phyloP scores from a whole-genome alignment of 352 stramenopile genomes.

The Phytophthora crassamura region DNA sequence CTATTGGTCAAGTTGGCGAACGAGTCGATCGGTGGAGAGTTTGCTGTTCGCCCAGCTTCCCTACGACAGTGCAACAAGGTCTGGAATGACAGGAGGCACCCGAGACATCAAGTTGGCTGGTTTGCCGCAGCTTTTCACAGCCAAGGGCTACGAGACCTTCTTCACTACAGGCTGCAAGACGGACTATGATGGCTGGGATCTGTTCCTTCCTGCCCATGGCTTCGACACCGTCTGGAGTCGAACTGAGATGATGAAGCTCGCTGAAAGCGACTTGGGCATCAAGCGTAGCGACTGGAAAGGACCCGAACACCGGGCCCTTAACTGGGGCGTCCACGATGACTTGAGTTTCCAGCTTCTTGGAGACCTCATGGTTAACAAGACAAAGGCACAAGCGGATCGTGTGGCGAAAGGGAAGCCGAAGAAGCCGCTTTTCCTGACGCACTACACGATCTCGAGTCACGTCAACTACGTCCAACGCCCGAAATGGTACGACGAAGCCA shows the following conservation, averaged over 20 bases:
- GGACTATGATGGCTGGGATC: slow-evolving; percentile 55
- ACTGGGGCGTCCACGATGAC: slow-evolving; percentile 61
- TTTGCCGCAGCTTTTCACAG: slow-evolving; percentile 55
- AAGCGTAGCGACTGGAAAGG: slow-evolving; percentile 35
- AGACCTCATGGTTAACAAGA: slow-evolving; percentile 51
- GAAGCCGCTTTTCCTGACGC: slow-evolving; percentile 51
- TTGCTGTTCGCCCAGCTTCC: slow-evolving; percentile 55
- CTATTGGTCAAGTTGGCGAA: slow-evolving; percentile 61
- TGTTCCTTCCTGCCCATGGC: slow-evolving; percentile 47
- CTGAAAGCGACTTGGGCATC: slow-evolving; percentile 42
- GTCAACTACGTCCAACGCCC: slow-evolving; percentile 39
- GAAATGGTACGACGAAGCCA: slow-evolving; percentile 36
- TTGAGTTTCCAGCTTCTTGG: slow-evolving; percentile 48
- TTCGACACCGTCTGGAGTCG: slow-evolving; percentile 47
- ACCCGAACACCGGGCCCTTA: slow-evolving; percentile 5
- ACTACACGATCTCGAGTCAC: slow-evolving; percentile 65
- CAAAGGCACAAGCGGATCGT: slow-evolving; percentile 28
- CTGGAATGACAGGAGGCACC: slow-evolving; percentile 36
- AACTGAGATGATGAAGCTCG: slow-evolving; percentile 40
- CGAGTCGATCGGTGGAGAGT: slow-evolving; percentile 58
- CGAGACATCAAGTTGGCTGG: slow-evolving; percentile 35
- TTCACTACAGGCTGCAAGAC: slow-evolving; percentile 52
- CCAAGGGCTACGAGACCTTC: slow-evolving; percentile 51
- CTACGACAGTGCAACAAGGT: slow-evolving; percentile 43
- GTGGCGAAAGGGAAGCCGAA: slow-evolving; percentile 23